Evolutionary conservation across 2,329 filamentous ascomycete genomes (phyloP).

Genomic region (Alternaria ventricosa): DNA sequence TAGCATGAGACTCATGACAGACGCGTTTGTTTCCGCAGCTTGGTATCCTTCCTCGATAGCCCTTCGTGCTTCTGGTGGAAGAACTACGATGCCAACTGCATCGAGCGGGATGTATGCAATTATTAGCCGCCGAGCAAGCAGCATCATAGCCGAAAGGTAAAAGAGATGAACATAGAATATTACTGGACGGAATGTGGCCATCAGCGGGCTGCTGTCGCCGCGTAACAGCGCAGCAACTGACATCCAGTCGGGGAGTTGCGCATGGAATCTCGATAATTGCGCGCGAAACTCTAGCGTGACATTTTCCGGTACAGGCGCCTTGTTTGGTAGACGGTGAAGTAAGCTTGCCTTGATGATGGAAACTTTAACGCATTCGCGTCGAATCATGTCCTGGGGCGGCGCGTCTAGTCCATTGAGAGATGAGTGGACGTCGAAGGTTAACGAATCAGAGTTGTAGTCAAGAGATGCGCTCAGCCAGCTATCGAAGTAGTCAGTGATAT

Average conservation of each 20-base stretch:
- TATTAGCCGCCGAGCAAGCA: constrained; percentile 22
- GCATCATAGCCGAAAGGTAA: constrained; percentile 29
- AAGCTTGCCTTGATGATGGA: constrained; percentile 28
- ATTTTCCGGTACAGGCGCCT: constrained; percentile 3
- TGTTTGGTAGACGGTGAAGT: constrained; percentile 7
- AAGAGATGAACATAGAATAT: constrained; percentile 30
- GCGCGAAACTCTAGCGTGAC: constrained; percentile 14
- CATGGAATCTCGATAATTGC: constrained; percentile 16
- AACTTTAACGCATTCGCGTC: constrained; percentile 23
- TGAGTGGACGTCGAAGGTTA: background rate
- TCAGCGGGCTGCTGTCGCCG: background rate
- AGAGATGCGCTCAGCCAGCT: constrained; percentile 27
- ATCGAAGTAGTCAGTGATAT: background rate
- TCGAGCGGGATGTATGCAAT: constrained; percentile 11
- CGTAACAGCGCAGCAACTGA: constrained; percentile 5
- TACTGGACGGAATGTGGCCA: constrained; percentile 1
- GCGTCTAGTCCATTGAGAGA: constrained; percentile 3
- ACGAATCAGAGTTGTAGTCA: constrained; percentile 11
- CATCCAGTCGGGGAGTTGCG: constrained; percentile 23
- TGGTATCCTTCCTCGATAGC: constrained; percentile 23
- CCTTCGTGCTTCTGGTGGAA: constrained; percentile 5
- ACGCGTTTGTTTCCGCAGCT: constrained; percentile 21
- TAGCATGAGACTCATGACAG: constrained; percentile 19
- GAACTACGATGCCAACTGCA: background rate
- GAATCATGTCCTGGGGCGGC: constrained; percentile 12